Evolutionary conservation across 345 rosid species (phyloP), one percentile per base, ranked within the genome.

Genomic region (Salix arbutifolia): DNA sequence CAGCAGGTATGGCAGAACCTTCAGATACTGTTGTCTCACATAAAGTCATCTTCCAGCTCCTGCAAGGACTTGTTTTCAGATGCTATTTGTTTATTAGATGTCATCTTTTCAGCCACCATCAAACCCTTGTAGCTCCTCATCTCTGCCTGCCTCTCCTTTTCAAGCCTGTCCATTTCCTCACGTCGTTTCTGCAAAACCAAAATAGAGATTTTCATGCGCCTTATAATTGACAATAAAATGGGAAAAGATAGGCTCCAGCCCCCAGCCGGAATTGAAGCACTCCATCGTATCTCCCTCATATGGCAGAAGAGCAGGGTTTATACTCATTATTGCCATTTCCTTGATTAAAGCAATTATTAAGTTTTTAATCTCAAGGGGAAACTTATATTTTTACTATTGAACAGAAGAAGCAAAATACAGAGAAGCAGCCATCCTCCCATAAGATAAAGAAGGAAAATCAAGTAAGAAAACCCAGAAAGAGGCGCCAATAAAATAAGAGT

Each of bases 31-130:
- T 38, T 65, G 35, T 70, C 72, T 90, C 84, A 96, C 99, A 96
- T 96, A 67, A 96, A 96, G 84, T 93, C 99, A 6, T 96, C 99
- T 86, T 96, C 99, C 25, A 96, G 84, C 83, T 96, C 99, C 89
- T 93, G 97, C 82, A 96, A 65, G 26, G 97, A 91, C 86, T 92
- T 96, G 89, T 68, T 89, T 81, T 86, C 86, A 35, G 91, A 84
- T 69, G 97, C 98, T 74, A 93, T 87, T 75, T 96, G 88, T 85
- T 96, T 96, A 89, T 96, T 93, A 19, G 97, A 93, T 71, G 97
- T 93, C 98, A 96, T 96, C 38, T 93, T 96, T 9, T 96, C 98
- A 25, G 96, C 75, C 30, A 96, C 97, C 99, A 96, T 96, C 87
- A 96, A 71, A 23, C 96, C 94, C 80, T 93, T 96, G 92, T 93